These are phyloP conservation scores for Ogataea trehaloabstinens DNA, from an alignment of 805 yeast genomes.

Conservation along the genomic window DNA sequence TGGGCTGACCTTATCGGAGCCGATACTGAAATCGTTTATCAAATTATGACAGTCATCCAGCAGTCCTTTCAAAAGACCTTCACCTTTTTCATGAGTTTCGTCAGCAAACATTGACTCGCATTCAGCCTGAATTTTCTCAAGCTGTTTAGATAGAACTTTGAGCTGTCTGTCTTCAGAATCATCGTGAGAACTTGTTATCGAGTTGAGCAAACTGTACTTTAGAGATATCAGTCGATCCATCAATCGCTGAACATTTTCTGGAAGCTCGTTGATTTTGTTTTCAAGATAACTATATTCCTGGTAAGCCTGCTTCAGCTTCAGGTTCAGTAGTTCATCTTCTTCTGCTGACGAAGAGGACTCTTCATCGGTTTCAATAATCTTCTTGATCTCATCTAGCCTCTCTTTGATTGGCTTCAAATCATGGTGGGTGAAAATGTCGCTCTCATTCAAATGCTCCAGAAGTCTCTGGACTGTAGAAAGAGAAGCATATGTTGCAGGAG, in stretches of 20 bases:
- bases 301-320: conserved; percentile 63
- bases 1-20: conserved; percentile 43
- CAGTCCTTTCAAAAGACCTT: conserved; percentile 63
- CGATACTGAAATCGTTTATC: conserved; percentile 62
- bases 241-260: conserved; percentile 46
- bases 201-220: conserved; percentile 58
- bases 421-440: conserved; percentile 77
- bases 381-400: conserved; percentile 67
- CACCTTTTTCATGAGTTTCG: conserved; percentile 26
- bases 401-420: conserved; percentile 77
- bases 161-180: conserved; percentile 19
- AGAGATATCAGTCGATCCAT: conserved; percentile 61
- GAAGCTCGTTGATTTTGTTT: conserved; percentile 51
- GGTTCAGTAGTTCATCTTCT: conserved; percentile 48
- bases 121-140: conserved; percentile 22
- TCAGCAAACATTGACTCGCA: conserved; percentile 22
- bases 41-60: conserved; percentile 81
- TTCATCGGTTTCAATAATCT: conserved; percentile 55
- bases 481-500: conserved; percentile 93
- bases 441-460: conserved; percentile 77
- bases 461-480: conserved; percentile 82
- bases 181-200: conserved; percentile 47
- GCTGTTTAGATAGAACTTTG: conserved; percentile 13
- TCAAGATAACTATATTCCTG: conserved; percentile 57
- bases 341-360: conserved; percentile 41